Conservation (phyloP, 805 yeast genomes). For the Kodamaea lidongshanica region DNA sequence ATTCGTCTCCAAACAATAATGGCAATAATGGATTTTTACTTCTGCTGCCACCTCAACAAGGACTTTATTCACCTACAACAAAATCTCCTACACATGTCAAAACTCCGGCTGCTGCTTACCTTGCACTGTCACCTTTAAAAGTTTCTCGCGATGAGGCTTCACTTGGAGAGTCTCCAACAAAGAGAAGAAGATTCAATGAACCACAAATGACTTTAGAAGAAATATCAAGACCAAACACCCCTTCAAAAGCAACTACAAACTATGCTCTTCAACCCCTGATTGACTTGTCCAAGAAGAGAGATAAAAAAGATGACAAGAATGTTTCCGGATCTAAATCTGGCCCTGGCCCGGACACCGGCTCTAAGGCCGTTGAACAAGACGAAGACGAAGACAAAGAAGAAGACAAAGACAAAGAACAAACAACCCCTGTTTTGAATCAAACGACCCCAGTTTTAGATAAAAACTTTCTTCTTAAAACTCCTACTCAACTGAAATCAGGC, state of each 20-base stretch:
- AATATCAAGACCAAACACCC: slow-evolving; percentile 22
- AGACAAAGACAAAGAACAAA: slow-evolving; percentile 6
- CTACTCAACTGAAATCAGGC: slow-evolving; percentile 25
- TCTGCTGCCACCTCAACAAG: slow-evolving; percentile 24
- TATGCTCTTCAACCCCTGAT: slow-evolving; percentile 11
- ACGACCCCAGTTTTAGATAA: slow-evolving; percentile 13
- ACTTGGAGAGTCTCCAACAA: slow-evolving; percentile 37
- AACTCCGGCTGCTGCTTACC: slow-evolving; percentile 29
- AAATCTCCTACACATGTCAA: slow-evolving; percentile 37
- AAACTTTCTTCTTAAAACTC: slow-evolving; percentile 22
- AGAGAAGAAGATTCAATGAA: slow-evolving; percentile 12
- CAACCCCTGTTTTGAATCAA: slow-evolving; percentile 12
- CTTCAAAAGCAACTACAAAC: slow-evolving; percentile 15
- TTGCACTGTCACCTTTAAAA: slow-evolving; percentile 32
- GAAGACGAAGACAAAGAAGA: slow-evolving; percentile 3
- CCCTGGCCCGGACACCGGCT: background rate
- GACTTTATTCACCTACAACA: slow-evolving; percentile 34
- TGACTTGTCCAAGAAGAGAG: slow-evolving; percentile 7
- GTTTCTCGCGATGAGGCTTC: slow-evolving; percentile 11
- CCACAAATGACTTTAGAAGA: slow-evolving; percentile 28
- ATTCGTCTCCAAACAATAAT: slow-evolving; percentile 15
- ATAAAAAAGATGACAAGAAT: background rate
- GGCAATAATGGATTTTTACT: slow-evolving; percentile 11
- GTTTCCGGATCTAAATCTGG: slow-evolving; percentile 1
- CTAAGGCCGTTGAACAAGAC: background rate